phyloP scores from a whole-genome alignment of 805 yeast genomes.

The Candida maris region DNA sequence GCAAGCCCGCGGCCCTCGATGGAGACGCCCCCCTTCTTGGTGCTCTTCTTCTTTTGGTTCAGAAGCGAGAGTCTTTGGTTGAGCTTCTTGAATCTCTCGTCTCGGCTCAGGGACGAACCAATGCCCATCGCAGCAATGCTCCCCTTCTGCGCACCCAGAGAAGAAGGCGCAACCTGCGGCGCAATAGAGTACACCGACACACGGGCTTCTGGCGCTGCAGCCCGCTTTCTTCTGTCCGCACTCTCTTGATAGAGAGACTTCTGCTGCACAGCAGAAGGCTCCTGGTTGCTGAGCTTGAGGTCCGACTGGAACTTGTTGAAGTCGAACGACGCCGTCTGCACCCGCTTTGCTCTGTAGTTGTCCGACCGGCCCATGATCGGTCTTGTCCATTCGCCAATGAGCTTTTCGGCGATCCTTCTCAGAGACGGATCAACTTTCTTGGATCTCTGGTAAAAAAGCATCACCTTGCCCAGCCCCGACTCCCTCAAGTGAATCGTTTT shows the following conservation, averaged over 20 bases:
- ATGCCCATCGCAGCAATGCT: slow-evolving; percentile 40
- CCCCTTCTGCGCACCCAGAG: slow-evolving; percentile 37
- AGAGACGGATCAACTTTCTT: slow-evolving; percentile 83
- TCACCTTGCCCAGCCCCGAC: slow-evolving; percentile 88
- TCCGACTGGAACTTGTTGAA: slow-evolving; percentile 47
- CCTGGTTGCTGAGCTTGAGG: slow-evolving; percentile 31
- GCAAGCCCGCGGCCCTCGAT: slow-evolving; percentile 65
- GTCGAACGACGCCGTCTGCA: slow-evolving; percentile 67
- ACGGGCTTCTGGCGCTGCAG: slow-evolving; percentile 92
- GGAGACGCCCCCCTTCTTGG: slow-evolving; percentile 71
- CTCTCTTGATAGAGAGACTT: slow-evolving; percentile 80
- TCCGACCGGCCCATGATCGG: slow-evolving; percentile 96
- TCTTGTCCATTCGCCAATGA: slow-evolving; percentile 97
- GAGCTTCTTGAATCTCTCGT: slow-evolving; percentile 79
- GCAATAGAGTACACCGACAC: slow-evolving; percentile 88
- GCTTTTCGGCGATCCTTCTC: slow-evolving; percentile 83
- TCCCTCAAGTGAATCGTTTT: slow-evolving; percentile 95
- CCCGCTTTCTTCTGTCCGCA: slow-evolving; percentile 88
- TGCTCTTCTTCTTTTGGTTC: slow-evolving; percentile 44
- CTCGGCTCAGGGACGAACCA: slow-evolving; percentile 51
- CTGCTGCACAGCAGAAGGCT: slow-evolving; percentile 31
- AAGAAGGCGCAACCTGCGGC: slow-evolving; percentile 64
- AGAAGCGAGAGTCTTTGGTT: slow-evolving; percentile 52
- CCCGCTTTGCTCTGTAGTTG: slow-evolving; percentile 83
- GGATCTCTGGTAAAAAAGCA: slow-evolving; percentile 88